A percentile compares a stretch with the other conserved stretches of the same genome.
These are phyloP conservation scores for Priceomyces castillae DNA, from an alignment of 805 yeast species.

Conservation along the genomic window DNA sequence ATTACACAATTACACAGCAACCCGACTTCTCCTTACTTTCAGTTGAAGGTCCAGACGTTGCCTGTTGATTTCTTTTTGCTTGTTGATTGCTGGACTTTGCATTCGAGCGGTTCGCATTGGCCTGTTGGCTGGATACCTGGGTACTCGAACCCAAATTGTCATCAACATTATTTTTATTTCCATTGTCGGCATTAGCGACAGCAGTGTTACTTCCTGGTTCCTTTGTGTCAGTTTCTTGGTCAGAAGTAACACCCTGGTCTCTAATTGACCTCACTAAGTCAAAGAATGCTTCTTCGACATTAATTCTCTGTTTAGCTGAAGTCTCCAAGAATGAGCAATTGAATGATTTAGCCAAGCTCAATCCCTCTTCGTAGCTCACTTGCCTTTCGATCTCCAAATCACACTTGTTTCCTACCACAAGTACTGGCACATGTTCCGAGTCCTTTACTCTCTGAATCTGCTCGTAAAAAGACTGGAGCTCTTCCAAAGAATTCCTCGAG, in stretches of 20 bases:
- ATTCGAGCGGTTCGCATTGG: constrained; percentile 1
- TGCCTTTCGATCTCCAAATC: constrained; percentile 77
- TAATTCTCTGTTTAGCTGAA: constrained; percentile 85
- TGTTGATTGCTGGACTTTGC: constrained; percentile 4
- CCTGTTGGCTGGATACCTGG: constrained; percentile 11
- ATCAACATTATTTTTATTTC: constrained; percentile 1
- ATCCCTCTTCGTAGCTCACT: constrained; percentile 66
- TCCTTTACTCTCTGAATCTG: constrained; percentile 80
- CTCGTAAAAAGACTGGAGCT: constrained; percentile 72
- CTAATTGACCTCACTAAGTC: constrained; percentile 61
- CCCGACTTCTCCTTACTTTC: constrained; percentile 33
- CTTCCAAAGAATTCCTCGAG: constrained; percentile 80
- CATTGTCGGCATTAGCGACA: constrained; percentile 1
- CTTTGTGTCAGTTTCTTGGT: constrained; percentile 4
- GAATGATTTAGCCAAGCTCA: constrained; percentile 59
- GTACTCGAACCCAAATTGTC: constrained; percentile 3
- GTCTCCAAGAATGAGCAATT: constrained; percentile 83
- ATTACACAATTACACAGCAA: constrained; percentile 32
- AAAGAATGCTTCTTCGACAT: constrained; percentile 83
- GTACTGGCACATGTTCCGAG: constrained; percentile 67
- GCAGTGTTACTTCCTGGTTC: constrained; percentile 6
- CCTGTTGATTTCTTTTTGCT: constrained; percentile 12
- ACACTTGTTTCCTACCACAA: constrained; percentile 76
- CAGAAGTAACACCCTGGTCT: constrained; percentile 13
- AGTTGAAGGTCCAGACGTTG: constrained; percentile 9